A percentile compares a stretch with the other conserved stretches of the same genome.
These are phyloP conservation scores for Crinitomyces ghanaensis DNA, from an alignment of 805 yeast species.

Conservation along the genomic window DNA sequence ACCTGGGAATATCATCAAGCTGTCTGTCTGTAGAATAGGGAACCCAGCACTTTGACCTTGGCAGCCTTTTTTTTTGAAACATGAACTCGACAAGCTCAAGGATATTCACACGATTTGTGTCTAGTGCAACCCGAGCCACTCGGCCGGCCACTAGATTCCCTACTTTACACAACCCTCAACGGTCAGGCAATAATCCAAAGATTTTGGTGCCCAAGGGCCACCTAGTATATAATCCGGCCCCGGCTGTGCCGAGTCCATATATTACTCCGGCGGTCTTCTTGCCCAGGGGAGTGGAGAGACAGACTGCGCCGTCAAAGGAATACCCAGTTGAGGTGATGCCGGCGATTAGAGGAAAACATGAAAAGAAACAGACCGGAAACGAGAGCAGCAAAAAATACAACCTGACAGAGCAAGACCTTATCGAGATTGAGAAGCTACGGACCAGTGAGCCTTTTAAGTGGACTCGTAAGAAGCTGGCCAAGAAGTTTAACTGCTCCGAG, in stretches of 20 bases:
- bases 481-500: conserved; percentile 42
- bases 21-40: too few relatives aligned
- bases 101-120: conserved; percentile 7
- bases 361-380: conserved; percentile 25
- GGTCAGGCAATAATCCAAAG: conserved; percentile 58
- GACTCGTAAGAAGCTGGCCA: conserved; percentile 53
- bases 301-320: conserved; percentile 16
- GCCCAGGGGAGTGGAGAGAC: conserved; percentile 40
- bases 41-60: too few relatives aligned
- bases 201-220: conserved; percentile 46
- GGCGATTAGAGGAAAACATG: conserved; percentile 29
- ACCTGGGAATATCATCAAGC: too few relatives aligned
- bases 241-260: conserved; percentile 45
- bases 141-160: conserved; percentile 37
- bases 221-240: conserved; percentile 51
- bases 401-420: conserved; percentile 45
- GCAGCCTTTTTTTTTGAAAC: background rate
- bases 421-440: conserved; percentile 48
- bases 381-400: conserved; percentile 45
- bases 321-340: conserved; percentile 17
- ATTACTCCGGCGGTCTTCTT: conserved; percentile 62
- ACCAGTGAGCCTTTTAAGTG: conserved; percentile 45
- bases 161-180: conserved; percentile 45
- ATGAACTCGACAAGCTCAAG: background rate
- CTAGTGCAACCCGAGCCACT: conserved; percentile 5